Evolutionary conservation across 805 yeast genomes (phyloP).

Genomic region (Saccharomycopsis capsularis): DNA sequence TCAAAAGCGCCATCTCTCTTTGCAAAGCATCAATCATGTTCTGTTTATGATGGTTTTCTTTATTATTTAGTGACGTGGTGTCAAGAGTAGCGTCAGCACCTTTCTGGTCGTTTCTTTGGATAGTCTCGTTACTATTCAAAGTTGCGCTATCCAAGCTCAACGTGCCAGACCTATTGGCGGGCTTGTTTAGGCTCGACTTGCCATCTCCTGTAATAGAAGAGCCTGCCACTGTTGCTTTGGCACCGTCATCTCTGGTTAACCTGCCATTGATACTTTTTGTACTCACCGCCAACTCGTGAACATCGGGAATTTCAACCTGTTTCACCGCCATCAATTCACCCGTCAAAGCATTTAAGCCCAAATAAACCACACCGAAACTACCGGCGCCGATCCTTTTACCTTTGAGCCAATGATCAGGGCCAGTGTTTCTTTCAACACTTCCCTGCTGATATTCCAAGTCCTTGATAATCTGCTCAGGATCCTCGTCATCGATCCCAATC

Average conservation of each 20-base stretch:
- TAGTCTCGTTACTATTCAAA: conserved; percentile 12
- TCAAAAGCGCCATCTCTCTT: conserved; percentile 37
- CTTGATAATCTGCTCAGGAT: conserved; percentile 24
- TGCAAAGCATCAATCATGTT: conserved; percentile 69
- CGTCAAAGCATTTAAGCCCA: conserved; percentile 85
- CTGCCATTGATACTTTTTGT: conserved; percentile 21
- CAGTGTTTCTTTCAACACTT: conserved; percentile 32
- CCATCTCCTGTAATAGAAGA: neutral
- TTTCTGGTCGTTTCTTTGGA: conserved; percentile 3
- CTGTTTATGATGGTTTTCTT: conserved; percentile 22
- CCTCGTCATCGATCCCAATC: conserved; percentile 5
- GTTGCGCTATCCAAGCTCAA: conserved; percentile 9
- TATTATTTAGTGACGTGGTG: conserved; percentile 9
- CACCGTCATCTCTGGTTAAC: neutral
- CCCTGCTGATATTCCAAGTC: conserved; percentile 28
- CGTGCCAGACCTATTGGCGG: neutral
- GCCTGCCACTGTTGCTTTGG: neutral
- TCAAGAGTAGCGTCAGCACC: conserved; percentile 2
- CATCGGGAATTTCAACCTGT: conserved; percentile 67
- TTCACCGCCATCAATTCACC: conserved; percentile 98
- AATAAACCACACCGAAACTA: conserved; percentile 85
- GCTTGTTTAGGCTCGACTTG: neutral
- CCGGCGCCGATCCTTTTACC: conserved; percentile 95
- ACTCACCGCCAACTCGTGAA: conserved; percentile 31
- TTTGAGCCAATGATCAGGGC: conserved; percentile 82